Evolutionary conservation across 495 filamentous ascomycete species (phyloP), one percentile per base, ranked within the genome.

Genomic region (Recurvomyces mirabilis): DNA sequence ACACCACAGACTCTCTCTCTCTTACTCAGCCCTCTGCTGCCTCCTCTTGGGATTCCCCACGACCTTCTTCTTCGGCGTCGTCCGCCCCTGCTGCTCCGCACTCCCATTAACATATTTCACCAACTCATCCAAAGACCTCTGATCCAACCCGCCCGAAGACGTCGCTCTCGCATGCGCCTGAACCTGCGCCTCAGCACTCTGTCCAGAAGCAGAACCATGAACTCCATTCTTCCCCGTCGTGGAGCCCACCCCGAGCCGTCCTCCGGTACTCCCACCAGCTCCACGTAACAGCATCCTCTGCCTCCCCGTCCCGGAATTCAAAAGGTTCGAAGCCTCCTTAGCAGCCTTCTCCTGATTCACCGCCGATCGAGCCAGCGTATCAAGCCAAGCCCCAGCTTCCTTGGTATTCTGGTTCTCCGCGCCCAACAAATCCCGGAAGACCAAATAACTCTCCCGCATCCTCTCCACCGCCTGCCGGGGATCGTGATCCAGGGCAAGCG

Each of bases 371-470:
- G 88, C 94, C 32, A 99, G 75, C 66, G 94, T 87, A 60, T 89
- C 84, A n/a, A 96, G 74, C 93, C 91, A 96, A 9, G 47, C 32
- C 20, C 58, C 59, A 1, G 64, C 63, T 48, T 67, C 64, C 68
- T 91, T 91, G 46, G 93, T 99, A 67, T 96, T 95, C 53, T 82
- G 81, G 63, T 95, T 85, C 14, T 93, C 78, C 9, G 83, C 69
- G 22, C 93, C 93, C 0, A 96, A 76, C 54, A 85, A 73, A 35
- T 66, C 64, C 34, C 83, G 75, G 78, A 99, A 99, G 62, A 96
- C 93, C 65, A 82, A 91, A 69, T 87, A 93, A 33, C 85, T 87
- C 56, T 94, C 87, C 23, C 84, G 79, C 93, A 99, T 99, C 59
- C 81, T 79, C 55, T 72, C 74, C 33, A 96, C 87, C 18, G 93